phyloP scores from a whole-genome alignment of 805 yeast genomes.

The Teunomyces barrocoloradensis region DNA sequence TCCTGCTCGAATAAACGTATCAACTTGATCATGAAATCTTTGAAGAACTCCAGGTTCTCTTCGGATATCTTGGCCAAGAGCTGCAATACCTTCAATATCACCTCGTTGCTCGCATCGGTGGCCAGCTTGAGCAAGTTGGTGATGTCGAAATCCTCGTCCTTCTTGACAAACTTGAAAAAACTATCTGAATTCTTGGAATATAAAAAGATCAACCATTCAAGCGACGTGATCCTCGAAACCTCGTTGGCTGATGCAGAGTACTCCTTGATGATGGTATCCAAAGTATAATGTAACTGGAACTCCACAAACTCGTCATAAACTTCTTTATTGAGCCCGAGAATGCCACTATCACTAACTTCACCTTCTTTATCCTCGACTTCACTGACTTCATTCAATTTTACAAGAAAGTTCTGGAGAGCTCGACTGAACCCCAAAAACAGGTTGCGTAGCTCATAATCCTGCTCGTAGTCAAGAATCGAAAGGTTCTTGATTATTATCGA shows the following conservation, averaged over 20 bases:
- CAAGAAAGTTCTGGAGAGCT: constrained; percentile 32
- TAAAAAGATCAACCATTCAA: constrained; percentile 87
- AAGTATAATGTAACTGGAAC: constrained; percentile 46
- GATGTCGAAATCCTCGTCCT: constrained; percentile 52
- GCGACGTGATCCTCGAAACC: constrained; percentile 74
- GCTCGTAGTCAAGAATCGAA: constrained; percentile 33
- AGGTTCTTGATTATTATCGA: constrained; percentile 55
- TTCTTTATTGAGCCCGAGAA: constrained; percentile 43
- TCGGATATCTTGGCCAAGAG: constrained; percentile 73
- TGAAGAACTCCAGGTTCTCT: constrained; percentile 72
- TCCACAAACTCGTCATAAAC: constrained; percentile 41
- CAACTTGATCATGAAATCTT: constrained; percentile 69
- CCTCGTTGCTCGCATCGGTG: constrained; percentile 69
- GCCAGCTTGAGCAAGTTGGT: constrained; percentile 73
- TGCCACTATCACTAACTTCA: constrained; percentile 51
- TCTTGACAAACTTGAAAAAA: constrained; percentile 25
- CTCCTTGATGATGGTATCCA: constrained; percentile 70
- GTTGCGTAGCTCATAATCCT: constrained; percentile 36
- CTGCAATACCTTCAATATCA: constrained; percentile 69
- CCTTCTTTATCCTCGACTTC: constrained; percentile 19
- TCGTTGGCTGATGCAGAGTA: constrained; percentile 51
- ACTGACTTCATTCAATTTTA: constrained; percentile 24
- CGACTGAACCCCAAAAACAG: constrained; percentile 35
- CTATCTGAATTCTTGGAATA: constrained; percentile 57
- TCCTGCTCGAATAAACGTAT: constrained; percentile 60